phyloP scores from a whole-genome alignment of 257 asterid species.

The Nicotiana tomentosiformis region DNA sequence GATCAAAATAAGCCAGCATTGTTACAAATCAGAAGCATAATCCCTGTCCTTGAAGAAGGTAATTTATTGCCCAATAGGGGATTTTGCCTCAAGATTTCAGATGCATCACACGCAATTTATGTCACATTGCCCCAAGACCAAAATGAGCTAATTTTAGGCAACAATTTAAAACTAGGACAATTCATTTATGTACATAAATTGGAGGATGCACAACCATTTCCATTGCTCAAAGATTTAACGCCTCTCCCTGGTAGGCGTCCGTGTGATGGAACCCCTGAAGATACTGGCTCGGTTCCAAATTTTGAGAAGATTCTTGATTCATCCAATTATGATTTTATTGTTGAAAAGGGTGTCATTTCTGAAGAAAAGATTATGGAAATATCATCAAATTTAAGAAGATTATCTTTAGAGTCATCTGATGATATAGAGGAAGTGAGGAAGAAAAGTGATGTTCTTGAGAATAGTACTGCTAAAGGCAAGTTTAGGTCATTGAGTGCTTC shows the following conservation, averaged over 20 bases:
- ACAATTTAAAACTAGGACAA: slow-evolving; percentile 61
- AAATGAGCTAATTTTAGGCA: slow-evolving; percentile 55
- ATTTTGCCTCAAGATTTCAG: slow-evolving; percentile 65
- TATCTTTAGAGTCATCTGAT: slow-evolving; percentile 24
- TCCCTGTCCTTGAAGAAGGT: slow-evolving; percentile 71
- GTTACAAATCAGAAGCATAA: slow-evolving; percentile 66
- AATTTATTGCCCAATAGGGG: slow-evolving; percentile 67
- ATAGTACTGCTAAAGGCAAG: slow-evolving; percentile 8
- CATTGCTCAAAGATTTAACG: slow-evolving; percentile 45
- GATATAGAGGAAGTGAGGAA: slow-evolving; percentile 21
- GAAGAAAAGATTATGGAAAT: slow-evolving; percentile 36
- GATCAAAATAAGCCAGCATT: slow-evolving; percentile 35
- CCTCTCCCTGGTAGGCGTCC: slow-evolving; percentile 57
- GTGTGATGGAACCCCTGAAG: slow-evolving; percentile 59
- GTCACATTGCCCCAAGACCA: slow-evolving; percentile 56
- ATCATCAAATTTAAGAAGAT: slow-evolving; percentile 16
- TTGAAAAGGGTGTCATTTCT: slow-evolving; percentile 57
- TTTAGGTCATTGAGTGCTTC: slow-evolving; percentile 38
- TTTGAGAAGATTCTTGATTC: slow-evolving; percentile 23
- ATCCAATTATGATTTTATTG: slow-evolving; percentile 31
- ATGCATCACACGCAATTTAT: slow-evolving; percentile 52
- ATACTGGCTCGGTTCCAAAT: slow-evolving; percentile 28
- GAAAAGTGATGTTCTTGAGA: slow-evolving; percentile 11
- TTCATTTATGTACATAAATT: slow-evolving; percentile 40
- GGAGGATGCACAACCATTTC: slow-evolving; percentile 53